Evolutionary conservation across 2,329 filamentous ascomycete genomes (phyloP).

Genomic region (Aspergillus hiratsukae): DNA sequence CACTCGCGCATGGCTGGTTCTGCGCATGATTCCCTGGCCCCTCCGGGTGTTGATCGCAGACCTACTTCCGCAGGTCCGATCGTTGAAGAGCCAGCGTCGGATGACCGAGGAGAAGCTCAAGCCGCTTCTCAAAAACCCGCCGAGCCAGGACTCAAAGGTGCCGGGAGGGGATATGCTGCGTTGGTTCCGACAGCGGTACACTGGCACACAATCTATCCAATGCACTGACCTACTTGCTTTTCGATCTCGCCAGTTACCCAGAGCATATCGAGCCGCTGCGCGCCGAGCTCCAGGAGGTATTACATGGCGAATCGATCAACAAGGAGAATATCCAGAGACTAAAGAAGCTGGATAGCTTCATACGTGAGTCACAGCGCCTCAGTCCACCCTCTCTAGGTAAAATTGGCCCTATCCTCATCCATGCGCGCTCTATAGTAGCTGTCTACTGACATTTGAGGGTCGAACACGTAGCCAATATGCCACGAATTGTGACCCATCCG

Average conservation of each 20-base stretch:
- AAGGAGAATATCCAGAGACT: neutral
- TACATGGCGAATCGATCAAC: neutral
- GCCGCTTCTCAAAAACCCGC: neutral
- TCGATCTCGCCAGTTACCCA: neutral
- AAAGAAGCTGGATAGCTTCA: neutral
- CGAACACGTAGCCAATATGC: neutral
- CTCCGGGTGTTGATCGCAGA: neutral
- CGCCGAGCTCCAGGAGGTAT: neutral
- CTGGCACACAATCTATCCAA: neutral
- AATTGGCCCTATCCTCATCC: neutral
- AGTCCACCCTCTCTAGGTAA: neutral
- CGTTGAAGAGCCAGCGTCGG: neutral
- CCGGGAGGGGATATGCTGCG: neutral
- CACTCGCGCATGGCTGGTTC: neutral
- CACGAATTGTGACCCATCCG: neutral
- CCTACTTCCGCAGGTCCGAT: neutral
- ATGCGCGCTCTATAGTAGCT: no score
- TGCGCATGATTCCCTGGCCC: neutral
- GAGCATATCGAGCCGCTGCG: neutral
- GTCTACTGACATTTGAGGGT: no score
- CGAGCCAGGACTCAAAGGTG: neutral
- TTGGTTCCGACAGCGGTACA: neutral
- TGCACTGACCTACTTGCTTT: neutral
- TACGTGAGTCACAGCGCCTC: neutral
- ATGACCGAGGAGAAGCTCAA: neutral